Evolutionary conservation across 495 filamentous ascomycete genomes (phyloP).

Genomic region (Tuber microsphaerosporum): DNA sequence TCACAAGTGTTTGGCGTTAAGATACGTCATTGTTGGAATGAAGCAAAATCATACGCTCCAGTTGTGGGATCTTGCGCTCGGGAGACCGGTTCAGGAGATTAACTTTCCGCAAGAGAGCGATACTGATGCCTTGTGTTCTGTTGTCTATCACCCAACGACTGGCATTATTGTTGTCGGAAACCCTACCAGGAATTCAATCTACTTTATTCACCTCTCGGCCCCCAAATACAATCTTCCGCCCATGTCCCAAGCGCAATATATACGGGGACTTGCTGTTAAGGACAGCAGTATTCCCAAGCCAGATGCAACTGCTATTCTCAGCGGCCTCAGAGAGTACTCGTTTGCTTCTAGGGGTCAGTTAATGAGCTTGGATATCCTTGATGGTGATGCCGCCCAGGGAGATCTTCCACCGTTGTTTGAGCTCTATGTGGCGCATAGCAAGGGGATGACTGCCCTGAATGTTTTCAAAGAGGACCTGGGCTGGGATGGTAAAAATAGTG

Average conservation of each 20-base stretch:
- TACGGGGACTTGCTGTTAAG: constrained; percentile 65
- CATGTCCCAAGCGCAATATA: constrained; percentile 79
- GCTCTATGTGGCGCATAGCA: constrained; percentile 94
- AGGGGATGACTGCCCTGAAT: constrained; percentile 77
- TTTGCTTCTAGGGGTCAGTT: constrained; percentile 81
- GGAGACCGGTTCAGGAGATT: constrained; percentile 91
- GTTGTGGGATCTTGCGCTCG: constrained; percentile 94
- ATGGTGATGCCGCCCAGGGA: constrained; percentile 51
- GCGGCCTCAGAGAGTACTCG: constrained; percentile 87
- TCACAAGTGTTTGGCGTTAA: constrained; percentile 71
- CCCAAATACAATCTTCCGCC: constrained; percentile 74
- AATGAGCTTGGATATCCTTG: constrained; percentile 80
- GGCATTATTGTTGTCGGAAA: constrained; percentile 93
- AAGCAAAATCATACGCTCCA: constrained; percentile 99
- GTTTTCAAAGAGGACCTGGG: constrained; percentile 83
- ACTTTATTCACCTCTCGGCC: constrained; percentile 88
- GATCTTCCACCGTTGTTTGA: constrained; percentile 62
- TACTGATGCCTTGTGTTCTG: constrained; percentile 91
- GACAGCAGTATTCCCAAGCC: constrained; percentile 68
- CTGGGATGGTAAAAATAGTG: constrained; percentile 79
- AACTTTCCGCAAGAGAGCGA: constrained; percentile 95
- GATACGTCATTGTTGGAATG: constrained; percentile 94
- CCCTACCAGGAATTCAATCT: constrained; percentile 92
- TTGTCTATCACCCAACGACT: constrained; percentile 81
- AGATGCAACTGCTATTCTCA: constrained; percentile 92